Evolutionary conservation across 2,329 filamentous ascomycete genomes (phyloP), one percentile per base, ranked within the genome.

Genomic region (Rhynchosporium graminicola): DNA sequence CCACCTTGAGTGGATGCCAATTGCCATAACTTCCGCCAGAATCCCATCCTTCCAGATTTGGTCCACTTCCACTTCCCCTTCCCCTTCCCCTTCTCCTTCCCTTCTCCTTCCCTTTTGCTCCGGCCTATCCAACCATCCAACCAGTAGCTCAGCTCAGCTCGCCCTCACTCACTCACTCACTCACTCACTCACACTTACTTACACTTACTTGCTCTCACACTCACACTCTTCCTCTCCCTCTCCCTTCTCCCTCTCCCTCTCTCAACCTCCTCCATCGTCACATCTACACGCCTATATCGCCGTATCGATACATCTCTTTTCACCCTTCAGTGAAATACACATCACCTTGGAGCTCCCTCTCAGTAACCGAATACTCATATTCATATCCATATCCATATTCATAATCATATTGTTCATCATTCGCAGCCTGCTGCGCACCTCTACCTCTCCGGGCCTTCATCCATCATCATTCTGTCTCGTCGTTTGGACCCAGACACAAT

Each of bases 21-120:
- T 47, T 58, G 29, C 29, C 56, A 58, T 58, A 58, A 58, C 43
- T 45, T 40, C 13, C 13, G 43, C 20, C 29, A 47, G 45, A 58
- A 58, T 58, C 56, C 56, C 56, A 58, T 48, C 43, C 38, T 46
- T 48, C 36, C 43, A 20, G 1, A 1, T 20, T 20, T 20, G 20
- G 20, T 20, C 20, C 20, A 20, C 29, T 4, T 20, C 20, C 20
- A 20, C 29, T 4, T 29, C 28, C n/a, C 6, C 8, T 36, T 10
- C 33, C 33, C 29, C 2, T 29, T 40, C 15, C 12, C 7, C 29
- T 36, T 38, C 42, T 28, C 43, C 26, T 29, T 29, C 50, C 43
- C 26, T 29, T 29, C 50, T 52, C 9, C 29, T n/a, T 20, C 15
- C 55, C 20, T 13, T 38, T 8, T 31, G 4, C 20, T 56, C 42